Base-by-base conservation (phyloP, 345 rosid genomes). In the Populus davidiana region DNA sequence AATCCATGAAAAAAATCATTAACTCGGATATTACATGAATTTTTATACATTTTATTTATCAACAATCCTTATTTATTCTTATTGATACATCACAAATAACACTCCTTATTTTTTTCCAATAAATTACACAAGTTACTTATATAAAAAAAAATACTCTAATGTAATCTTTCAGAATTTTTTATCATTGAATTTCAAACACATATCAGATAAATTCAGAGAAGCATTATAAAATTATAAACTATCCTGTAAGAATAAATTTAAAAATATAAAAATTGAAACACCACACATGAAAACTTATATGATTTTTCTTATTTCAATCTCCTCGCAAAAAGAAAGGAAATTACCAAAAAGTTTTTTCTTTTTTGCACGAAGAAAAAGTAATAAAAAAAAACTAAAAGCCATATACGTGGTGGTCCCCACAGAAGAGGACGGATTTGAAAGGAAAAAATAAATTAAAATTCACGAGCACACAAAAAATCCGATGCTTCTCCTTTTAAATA, bases 21-120 rank as follows among this genome's bases (percentile, higher is more conserved):
- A 1, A n/a, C 2, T 3, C 2, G 0, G 0, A 56, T 2, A 0
- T 21, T 56, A 0, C 1, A 56, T 56, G 62, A n/a, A 8, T 1
- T 2, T 9, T 2, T 8, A 9, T 9, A 8, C 0, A n/a, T n/a
- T n/a, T 21, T 54, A 8, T 54, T 21, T 0, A 2, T 54, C 4
- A 2, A 2, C 2, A 20, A 8, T 21, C 1, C 2, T 1, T 9
- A 7, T 54, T 8, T 7, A 2, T 3, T 54, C 1, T 20, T 21
- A 0, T 54, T 0, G 0, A 8, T 54, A 0, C n/a, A 54, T 21
- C 27, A 27, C 27, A 27, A 27, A 27, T 27, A 27, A 27, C 27
- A 27, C 27, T 27, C 1, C 4, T 4, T 5, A 35, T 35, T 38
- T 38, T 38, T 38, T 38, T 1, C 41, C 41, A 38, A 38, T 6